phyloP scores from a whole-genome alignment of 768 basidiomycete species.

The Tremella fuciformis region DNA sequence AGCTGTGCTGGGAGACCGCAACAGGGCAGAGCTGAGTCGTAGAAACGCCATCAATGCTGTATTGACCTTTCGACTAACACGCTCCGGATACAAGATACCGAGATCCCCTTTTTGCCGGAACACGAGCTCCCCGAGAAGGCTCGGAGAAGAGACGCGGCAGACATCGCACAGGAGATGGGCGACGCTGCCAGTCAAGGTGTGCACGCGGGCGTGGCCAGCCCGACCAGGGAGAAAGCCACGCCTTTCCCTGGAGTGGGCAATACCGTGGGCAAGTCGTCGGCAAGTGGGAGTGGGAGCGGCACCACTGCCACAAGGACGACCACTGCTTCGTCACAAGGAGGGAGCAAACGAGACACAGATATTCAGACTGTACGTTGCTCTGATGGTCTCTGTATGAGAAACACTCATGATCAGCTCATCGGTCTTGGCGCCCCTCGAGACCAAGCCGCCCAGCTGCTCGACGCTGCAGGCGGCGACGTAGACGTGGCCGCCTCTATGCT shows the following conservation, averaged over 20 bases:
- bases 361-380: constrained; percentile 56
- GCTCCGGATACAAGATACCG: constrained; percentile 85
- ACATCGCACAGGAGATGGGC: constrained; percentile 45
- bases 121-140: constrained; percentile 89
- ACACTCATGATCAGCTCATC: constrained; percentile 57
- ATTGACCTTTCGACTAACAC: constrained; percentile 89
- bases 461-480: constrained; percentile 78
- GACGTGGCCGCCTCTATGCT: constrained; percentile 84
- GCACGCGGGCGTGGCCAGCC: constrained; percentile 29
- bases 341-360: constrained; percentile 58
- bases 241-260: constrained; percentile 69
- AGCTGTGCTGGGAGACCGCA: constrained; percentile 11
- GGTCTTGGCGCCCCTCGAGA: constrained; percentile 74
- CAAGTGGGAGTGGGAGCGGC: constrained; percentile 10
- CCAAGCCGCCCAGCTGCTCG: constrained; percentile 69
- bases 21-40: constrained; percentile 3
- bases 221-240: constrained; percentile 18
- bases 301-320: constrained; percentile 8
- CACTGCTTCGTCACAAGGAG: constrained; percentile 12
- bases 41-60: constrained; percentile 87
- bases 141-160: constrained; percentile 47
- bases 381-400: background rate
- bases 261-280: constrained; percentile 56
- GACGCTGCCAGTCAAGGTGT: constrained; percentile 32
- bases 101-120: constrained; percentile 84